phyloP scores from a whole-genome alignment of 768 basidiomycete species.

The Russula lepida region DNA sequence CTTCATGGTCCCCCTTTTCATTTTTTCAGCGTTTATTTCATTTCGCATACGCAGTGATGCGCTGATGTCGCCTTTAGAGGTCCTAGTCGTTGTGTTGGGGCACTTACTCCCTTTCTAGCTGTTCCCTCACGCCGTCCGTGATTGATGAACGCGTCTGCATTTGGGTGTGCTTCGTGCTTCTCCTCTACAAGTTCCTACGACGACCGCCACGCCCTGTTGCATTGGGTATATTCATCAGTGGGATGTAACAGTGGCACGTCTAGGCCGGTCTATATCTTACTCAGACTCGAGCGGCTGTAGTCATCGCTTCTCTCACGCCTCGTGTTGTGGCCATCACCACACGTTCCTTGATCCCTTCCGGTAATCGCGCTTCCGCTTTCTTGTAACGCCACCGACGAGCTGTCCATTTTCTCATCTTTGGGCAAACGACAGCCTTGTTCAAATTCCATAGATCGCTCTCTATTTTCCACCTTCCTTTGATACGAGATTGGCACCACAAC shows the following conservation, averaged over 20 bases:
- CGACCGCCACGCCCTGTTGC: neutral
- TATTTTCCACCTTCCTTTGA: neutral
- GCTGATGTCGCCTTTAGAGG: neutral
- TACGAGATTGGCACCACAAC: neutral
- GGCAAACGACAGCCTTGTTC: neutral
- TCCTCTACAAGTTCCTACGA: neutral
- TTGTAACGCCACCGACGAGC: neutral
- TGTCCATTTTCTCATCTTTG: neutral
- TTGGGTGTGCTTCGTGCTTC: constrained; percentile 2
- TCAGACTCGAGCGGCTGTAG: neutral
- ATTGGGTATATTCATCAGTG: neutral
- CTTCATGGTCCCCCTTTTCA: neutral
- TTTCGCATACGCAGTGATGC: neutral
- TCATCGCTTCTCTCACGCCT: neutral
- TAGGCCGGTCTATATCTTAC: neutral
- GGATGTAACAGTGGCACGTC: neutral
- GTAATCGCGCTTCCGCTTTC: neutral
- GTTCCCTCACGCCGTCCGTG: neutral
- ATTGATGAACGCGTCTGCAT: neutral
- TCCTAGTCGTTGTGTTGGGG: neutral
- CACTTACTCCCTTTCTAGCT: neutral
- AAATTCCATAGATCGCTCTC: neutral
- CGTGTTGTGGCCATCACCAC: constrained; percentile 13
- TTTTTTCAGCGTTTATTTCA: neutral
- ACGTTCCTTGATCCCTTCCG: constrained; percentile 8